These are phyloP conservation scores for Nitzschia sp. DNA, from an alignment of 108 stramenopile genomes.

Conservation along the genomic window DNA sequence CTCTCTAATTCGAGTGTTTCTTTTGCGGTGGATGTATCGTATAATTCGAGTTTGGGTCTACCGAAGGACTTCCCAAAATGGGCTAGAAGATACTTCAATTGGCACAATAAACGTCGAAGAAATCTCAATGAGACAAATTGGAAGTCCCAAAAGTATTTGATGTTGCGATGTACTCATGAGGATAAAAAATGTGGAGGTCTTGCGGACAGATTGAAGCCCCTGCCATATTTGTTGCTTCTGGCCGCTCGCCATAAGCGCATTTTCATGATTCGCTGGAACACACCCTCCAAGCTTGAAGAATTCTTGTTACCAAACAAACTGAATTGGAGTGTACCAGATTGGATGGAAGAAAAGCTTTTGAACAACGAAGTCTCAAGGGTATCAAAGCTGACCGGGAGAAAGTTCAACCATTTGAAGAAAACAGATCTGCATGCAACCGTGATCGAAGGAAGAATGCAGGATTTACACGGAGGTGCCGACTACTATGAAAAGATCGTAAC, in stretches of 20 bases:
- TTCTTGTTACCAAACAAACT: conserved; percentile 46
- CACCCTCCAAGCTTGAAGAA: conserved; percentile 46
- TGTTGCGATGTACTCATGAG: conserved; percentile 28
- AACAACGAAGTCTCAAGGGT: background rate
- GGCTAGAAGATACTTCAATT: conserved; percentile 42
- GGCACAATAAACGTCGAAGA: conserved; percentile 28
- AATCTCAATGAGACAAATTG: conserved; percentile 28
- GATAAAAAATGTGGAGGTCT: conserved; percentile 43
- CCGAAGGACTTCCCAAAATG: conserved; percentile 22
- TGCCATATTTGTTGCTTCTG: conserved; percentile 41
- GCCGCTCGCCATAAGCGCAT: conserved; percentile 41
- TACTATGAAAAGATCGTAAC: conserved; percentile 16
- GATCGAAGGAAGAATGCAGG: conserved; percentile 23
- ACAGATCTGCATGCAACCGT: background rate
- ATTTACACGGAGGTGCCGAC: conserved; percentile 19
- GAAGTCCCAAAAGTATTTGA: conserved; percentile 26
- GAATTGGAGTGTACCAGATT: conserved; percentile 45
- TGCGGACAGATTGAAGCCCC: conserved; percentile 49
- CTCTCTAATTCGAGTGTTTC: background rate
- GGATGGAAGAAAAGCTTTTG: conserved; percentile 21
- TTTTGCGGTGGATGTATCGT: too few species aligned
- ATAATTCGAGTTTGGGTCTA: background rate
- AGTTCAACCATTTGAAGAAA: background rate
- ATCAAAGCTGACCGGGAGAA: background rate
- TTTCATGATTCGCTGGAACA: conserved; percentile 49